Conservation (phyloP, 179 eudicot species). For the Patellifolia procumbens region DNA sequence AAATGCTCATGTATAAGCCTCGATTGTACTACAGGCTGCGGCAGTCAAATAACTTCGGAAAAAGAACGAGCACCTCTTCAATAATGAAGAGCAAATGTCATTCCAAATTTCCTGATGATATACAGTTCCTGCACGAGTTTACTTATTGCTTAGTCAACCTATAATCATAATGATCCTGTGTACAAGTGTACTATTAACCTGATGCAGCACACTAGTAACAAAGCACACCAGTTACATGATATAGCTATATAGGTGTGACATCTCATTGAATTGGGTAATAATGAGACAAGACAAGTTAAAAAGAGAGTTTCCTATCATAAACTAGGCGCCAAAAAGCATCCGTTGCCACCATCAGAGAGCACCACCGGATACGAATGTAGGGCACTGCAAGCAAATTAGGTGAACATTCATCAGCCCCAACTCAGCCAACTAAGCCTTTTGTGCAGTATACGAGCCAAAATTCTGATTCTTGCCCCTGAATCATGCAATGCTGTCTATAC, state of each 20-base stretch:
- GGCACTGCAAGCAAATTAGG: conserved; percentile 13
- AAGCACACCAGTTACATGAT: conserved; percentile 29
- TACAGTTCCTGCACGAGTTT: background rate
- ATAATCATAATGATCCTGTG: conserved; percentile 16
- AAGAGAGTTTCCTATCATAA: conserved; percentile 1
- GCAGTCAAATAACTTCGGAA: background rate
- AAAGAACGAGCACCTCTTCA: background rate
- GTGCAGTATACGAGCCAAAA: conserved; percentile 16
- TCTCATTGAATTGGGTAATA: conserved; percentile 16
- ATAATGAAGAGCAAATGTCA: background rate
- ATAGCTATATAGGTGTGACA: conserved; percentile 21
- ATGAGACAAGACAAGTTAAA: background rate
- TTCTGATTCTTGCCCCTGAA: conserved; percentile 18
- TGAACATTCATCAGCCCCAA: conserved; percentile 20
- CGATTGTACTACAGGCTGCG: background rate
- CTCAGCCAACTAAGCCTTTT: conserved; percentile 7
- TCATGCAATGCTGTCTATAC: conserved; percentile 17
- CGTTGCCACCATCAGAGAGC: conserved; percentile 18
- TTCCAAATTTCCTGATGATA: background rate
- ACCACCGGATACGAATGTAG: conserved; percentile 15
- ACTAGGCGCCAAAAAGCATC: conserved; percentile 23
- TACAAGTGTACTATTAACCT: conserved; percentile 18
- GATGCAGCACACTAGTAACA: conserved; percentile 10
- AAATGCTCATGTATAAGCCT: background rate
- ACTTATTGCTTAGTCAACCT: conserved; percentile 18